These are phyloP conservation scores for Colletotrichum eleusines DNA, from an alignment of 2,329 filamentous ascomycete genomes.

Conservation along the genomic window DNA sequence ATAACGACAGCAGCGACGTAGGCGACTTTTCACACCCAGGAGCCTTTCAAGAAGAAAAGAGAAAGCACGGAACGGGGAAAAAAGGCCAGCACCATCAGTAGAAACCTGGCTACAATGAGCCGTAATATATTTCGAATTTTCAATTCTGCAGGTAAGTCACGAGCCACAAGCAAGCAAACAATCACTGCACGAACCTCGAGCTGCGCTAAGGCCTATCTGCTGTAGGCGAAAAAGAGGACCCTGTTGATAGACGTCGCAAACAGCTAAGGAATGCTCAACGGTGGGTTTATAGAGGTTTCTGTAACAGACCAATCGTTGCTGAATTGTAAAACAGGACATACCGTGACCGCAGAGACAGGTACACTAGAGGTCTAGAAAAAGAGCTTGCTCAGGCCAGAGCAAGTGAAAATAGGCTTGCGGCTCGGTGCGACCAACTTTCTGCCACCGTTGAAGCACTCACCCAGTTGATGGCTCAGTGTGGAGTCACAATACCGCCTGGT, in stretches of 20 bases:
- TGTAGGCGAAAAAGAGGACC: conserved; percentile 45
- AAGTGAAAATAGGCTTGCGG: conserved; percentile 44
- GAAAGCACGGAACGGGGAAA: too few relatives aligned
- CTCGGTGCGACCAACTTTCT: conserved; percentile 42
- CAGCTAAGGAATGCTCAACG: conserved; percentile 49
- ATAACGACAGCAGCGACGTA: background rate
- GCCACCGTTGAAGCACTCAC: conserved; percentile 41
- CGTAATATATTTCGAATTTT: conserved; percentile 51
- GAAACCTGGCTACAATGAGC: background rate
- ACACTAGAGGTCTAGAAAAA: conserved; percentile 47
- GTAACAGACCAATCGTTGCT: background rate
- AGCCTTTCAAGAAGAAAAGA: too few relatives aligned
- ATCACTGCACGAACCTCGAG: too few relatives aligned
- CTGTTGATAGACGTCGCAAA: conserved; percentile 45
- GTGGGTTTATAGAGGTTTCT: conserved; percentile 32
- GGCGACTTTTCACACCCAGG: too few relatives aligned
- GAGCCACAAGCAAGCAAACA: too few relatives aligned
- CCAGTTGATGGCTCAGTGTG: conserved; percentile 39
- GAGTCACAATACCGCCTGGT: conserved; percentile 25
- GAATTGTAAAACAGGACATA: conserved; percentile 44
- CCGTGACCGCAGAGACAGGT: conserved; percentile 48
- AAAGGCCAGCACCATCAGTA: too few relatives aligned
- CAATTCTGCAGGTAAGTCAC: conserved; percentile 48
- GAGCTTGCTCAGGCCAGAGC: conserved; percentile 43
- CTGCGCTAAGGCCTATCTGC: too few relatives aligned